phyloP scores from a whole-genome alignment of 2,329 filamentous ascomycete species.

The Epichloe sibirici region DNA sequence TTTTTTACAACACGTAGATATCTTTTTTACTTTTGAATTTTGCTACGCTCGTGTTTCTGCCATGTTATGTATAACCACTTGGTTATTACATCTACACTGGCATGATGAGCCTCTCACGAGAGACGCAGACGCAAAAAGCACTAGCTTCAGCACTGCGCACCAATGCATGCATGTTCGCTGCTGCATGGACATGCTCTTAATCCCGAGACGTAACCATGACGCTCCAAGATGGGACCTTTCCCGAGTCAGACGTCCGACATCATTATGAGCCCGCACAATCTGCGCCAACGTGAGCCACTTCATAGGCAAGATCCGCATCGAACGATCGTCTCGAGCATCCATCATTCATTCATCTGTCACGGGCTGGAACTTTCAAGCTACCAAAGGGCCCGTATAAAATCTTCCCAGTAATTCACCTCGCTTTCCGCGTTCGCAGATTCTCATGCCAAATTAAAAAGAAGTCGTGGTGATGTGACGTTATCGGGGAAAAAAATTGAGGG shows the following conservation, averaged over 20 bases:
- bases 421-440: slow-evolving; percentile 17
- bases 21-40: slow-evolving; percentile 6
- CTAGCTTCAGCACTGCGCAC: slow-evolving; percentile 10
- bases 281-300: slow-evolving; percentile 11
- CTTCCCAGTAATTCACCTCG: slow-evolving; percentile 14
- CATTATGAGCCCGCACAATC: slow-evolving; percentile 6
- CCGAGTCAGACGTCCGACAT: not conserved
- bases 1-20: not conserved
- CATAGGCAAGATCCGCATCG: slow-evolving; percentile 2
- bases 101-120: slow-evolving; percentile 3
- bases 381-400: slow-evolving; percentile 36
- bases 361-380: slow-evolving; percentile 57
- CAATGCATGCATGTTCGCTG: not conserved
- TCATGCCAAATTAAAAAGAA: slow-evolving; percentile 19
- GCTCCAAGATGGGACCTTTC: slow-evolving; percentile 3
- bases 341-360: slow-evolving; percentile 15
- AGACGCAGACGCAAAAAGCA: slow-evolving; percentile 14
- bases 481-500: slow-evolving; percentile 12
- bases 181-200: slow-evolving; percentile 3
- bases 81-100: slow-evolving; percentile 12
- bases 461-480: slow-evolving; percentile 20
- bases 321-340: slow-evolving; percentile 11
- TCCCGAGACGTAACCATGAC: slow-evolving; percentile 5
- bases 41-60: slow-evolving; percentile 9
- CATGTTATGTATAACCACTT: slow-evolving; percentile 15